Evolutionary conservation across 306 rosid species (phyloP).

Genomic region (Luffa aegyptiaca): DNA sequence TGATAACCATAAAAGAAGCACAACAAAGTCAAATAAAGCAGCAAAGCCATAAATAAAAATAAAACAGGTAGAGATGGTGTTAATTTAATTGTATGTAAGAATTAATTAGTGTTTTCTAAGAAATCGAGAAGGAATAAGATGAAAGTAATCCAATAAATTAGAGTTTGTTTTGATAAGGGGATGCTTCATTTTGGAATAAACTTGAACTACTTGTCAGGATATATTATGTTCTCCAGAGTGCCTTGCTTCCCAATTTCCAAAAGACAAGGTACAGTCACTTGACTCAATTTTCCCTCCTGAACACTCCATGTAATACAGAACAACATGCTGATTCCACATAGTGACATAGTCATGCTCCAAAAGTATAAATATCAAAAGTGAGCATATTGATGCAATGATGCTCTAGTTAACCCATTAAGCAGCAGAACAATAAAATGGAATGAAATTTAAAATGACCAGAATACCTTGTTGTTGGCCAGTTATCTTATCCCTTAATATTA

Average conservation of each 20-base stretch:
- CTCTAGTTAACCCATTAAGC: constrained; percentile 6
- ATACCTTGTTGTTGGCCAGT: constrained; percentile 78
- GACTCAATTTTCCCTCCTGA: neutral
- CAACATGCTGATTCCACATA: neutral
- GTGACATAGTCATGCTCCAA: neutral
- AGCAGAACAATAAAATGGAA: constrained; percentile 8
- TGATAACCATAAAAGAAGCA: neutral
- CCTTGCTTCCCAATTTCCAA: neutral
- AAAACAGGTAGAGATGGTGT: neutral
- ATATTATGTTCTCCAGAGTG: neutral
- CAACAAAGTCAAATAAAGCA: neutral
- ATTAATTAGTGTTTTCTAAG: neutral
- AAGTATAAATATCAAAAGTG: neutral
- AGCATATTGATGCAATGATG: neutral
- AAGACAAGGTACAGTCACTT: neutral
- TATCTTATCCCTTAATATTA: constrained; percentile 57
- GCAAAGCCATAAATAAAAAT: neutral
- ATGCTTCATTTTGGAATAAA: neutral
- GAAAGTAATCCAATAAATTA: neutral
- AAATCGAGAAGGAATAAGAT: neutral
- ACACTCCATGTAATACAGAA: neutral
- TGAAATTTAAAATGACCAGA: constrained; percentile 1
- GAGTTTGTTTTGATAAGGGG: neutral
- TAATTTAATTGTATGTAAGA: neutral
- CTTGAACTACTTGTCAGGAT: neutral